Evolutionary conservation across 257 asterid species (phyloP).

Genomic region (Jasminum sambac): DNA sequence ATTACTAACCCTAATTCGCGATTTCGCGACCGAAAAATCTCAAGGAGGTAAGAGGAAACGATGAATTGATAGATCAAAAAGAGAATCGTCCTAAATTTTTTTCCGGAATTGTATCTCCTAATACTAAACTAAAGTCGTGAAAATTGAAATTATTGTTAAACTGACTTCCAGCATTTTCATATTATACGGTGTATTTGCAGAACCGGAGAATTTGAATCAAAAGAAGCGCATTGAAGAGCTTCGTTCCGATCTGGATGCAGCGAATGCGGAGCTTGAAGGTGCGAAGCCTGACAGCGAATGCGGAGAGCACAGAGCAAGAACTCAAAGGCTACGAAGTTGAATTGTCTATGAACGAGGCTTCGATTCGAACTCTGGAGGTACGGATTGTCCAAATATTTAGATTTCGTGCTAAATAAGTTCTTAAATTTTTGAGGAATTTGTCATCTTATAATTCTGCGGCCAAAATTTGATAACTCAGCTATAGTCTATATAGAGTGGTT

Average conservation of each 20-base stretch:
- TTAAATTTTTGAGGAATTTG: not conserved
- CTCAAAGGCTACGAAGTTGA: constrained; percentile 74
- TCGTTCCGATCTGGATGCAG: constrained; percentile 45
- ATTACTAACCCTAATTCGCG: constrained; percentile 65
- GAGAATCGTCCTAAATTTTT: not conserved
- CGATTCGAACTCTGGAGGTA: constrained; percentile 68
- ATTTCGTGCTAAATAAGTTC: not conserved
- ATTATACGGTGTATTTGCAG: constrained; percentile 33
- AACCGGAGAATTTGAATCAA: constrained; percentile 51
- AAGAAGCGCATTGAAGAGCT: constrained; percentile 67
- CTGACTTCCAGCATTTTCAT: not conserved
- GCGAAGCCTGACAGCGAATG: constrained; percentile 58
- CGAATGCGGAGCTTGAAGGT: constrained; percentile 53
- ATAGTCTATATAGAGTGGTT: constrained; percentile 5
- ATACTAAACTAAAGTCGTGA: not conserved
- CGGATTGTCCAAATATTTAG: constrained; percentile 3
- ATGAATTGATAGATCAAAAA: not conserved
- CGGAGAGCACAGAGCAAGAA: constrained; percentile 69
- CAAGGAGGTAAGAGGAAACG: constrained; percentile 58
- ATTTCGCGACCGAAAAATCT: constrained; percentile 61
- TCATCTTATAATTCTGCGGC: not conserved
- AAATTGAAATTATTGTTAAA: not conserved
- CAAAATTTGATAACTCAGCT: constrained; percentile 13
- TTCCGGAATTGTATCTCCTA: not conserved
- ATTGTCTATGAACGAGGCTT: constrained; percentile 55